A percentile compares a stretch with the other conserved stretches of the same genome.
Conservation (phyloP, 2,329 filamentous ascomycete genomes). For the Neocucurbitaria cava region DNA sequence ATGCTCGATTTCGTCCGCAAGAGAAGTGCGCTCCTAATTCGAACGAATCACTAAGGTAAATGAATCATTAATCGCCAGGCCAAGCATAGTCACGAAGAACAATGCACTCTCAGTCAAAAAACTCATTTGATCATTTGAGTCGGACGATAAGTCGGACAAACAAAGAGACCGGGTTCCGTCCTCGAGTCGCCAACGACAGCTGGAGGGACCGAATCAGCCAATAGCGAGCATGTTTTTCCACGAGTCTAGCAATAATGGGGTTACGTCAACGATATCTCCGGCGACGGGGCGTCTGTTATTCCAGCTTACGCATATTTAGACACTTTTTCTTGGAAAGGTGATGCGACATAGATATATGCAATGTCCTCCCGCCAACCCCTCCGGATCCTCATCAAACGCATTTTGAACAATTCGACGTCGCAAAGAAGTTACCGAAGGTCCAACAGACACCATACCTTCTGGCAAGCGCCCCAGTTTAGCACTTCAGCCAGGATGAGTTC, state of each 20-base stretch:
- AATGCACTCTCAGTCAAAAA: neutral
- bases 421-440: neutral
- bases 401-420: neutral
- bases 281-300: neutral
- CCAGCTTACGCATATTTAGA: neutral
- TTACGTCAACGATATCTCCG: conserved; percentile 29
- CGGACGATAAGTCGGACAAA: too few species aligned
- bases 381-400: conserved; percentile 4
- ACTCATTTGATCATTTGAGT: too few species aligned
- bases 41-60: neutral
- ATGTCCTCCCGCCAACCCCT: conserved; percentile 20
- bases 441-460: conserved; percentile 7
- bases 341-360: conserved; percentile 8
- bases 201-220: conserved; percentile 4
- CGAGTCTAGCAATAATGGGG: conserved; percentile 4
- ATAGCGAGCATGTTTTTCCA: conserved; percentile 6
- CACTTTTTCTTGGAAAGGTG: neutral
- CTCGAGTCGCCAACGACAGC: neutral
- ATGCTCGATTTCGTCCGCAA: neutral
- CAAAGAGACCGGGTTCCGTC: conserved; percentile 18
- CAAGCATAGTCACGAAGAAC: neutral
- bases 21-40: neutral
- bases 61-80: neutral
- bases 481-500: conserved; percentile 43
- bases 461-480: conserved; percentile 30